These are phyloP conservation scores for Fraxinus xanthoxyloides DNA, from an alignment of 305 asterid species.

Conservation along the genomic window DNA sequence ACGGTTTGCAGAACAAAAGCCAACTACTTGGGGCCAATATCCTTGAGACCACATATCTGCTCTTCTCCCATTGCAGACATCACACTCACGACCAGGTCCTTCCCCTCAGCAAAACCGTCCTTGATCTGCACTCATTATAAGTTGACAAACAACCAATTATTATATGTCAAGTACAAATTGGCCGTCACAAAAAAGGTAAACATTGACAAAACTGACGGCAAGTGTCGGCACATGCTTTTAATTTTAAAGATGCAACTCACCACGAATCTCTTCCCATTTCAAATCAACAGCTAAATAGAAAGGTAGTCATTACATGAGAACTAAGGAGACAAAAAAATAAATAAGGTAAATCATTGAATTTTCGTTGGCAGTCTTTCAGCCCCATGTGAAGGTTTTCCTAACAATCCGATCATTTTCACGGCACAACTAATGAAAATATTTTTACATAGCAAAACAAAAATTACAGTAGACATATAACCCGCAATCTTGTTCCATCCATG, in stretches of 20 bases:
- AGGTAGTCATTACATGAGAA: neutral
- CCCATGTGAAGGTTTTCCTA: neutral
- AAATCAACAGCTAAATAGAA: neutral
- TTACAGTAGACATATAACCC: neutral
- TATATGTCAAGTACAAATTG: neutral
- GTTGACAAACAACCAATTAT: neutral
- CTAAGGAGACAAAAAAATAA: neutral
- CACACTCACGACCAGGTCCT: slow-evolving; percentile 76
- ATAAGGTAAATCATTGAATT: neutral
- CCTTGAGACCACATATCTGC: slow-evolving; percentile 77
- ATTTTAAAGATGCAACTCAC: neutral
- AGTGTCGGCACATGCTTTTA: neutral
- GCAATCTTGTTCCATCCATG: neutral
- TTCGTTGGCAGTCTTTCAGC: neutral
- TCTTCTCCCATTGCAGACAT: slow-evolving; percentile 92
- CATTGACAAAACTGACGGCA: neutral
- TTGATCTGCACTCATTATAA: slow-evolving; percentile 49
- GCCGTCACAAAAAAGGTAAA: neutral
- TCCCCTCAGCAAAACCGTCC: slow-evolving; percentile 75
- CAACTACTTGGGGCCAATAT: slow-evolving; percentile 68
- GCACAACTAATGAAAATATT: neutral
- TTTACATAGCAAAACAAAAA: neutral
- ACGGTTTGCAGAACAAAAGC: neutral
- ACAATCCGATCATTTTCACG: neutral
- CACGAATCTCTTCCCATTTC: neutral